These are phyloP conservation scores for Aspergillus persii DNA, from an alignment of 2,329 filamentous ascomycete species.

Conservation along the genomic window DNA sequence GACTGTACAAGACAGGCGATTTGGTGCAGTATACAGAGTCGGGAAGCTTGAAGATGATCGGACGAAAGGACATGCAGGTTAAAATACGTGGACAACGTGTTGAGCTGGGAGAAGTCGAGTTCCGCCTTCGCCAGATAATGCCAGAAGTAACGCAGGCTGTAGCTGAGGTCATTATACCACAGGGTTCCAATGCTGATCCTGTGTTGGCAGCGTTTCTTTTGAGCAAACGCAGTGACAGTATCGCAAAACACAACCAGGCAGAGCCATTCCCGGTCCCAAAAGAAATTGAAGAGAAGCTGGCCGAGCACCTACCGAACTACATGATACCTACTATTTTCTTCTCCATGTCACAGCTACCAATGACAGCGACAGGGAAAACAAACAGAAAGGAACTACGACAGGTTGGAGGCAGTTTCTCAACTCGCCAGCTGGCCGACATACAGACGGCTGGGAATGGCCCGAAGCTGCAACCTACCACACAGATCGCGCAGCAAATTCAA, in stretches of 20 bases:
- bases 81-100: slow-evolving; percentile 14
- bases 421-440: background rate
- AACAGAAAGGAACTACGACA: background rate
- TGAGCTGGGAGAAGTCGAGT: slow-evolving; percentile 12
- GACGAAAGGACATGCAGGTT: background rate
- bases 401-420: no score
- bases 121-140: background rate
- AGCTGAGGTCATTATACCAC: background rate
- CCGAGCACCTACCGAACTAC: background rate
- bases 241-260: background rate
- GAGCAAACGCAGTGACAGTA: no score
- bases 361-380: background rate
- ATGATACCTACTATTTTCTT: background rate
- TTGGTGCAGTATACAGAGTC: slow-evolving; percentile 4
- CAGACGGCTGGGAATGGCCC: background rate
- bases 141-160: background rate
- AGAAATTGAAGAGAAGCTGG: background rate
- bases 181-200: background rate
- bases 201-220: background rate
- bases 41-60: slow-evolving; percentile 6
- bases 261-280: background rate
- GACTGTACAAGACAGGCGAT: slow-evolving; percentile 12
- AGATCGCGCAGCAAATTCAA: background rate
- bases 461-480: no score
- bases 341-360: background rate